Percentiles rank a stretch among this genome's conserved stretches.
These are phyloP conservation scores for Plasmodium blacklocki DNA, from an alignment of 169 alveolate genomes.

Conservation along the genomic window DNA sequence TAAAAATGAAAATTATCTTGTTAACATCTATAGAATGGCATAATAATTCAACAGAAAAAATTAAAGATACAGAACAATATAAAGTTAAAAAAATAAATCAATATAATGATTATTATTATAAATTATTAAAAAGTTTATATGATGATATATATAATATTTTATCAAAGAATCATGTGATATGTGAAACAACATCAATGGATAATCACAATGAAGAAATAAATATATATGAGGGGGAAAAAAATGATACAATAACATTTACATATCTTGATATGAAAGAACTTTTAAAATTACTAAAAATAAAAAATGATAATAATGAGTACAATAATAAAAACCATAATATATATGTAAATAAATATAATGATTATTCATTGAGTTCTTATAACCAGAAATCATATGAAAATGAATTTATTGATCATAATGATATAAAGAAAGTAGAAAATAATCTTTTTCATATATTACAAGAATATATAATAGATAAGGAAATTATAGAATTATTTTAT, in stretches of 20 bases:
- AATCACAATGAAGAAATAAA: background rate
- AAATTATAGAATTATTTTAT: constrained; percentile 47
- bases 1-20: constrained; percentile 75
- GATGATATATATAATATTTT: constrained; percentile 36
- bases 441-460: constrained; percentile 7
- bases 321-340: background rate
- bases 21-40: constrained; percentile 48
- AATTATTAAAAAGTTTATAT: constrained; percentile 28
- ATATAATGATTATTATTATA: constrained; percentile 36
- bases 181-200: background rate
- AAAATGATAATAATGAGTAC: constrained; percentile 6
- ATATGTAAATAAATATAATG: too few relatives aligned
- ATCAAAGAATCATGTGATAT: background rate
- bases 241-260: constrained; percentile 6
- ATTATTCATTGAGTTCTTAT: too few relatives aligned
- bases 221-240: constrained; percentile 2
- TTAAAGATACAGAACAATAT: background rate
- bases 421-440: constrained; percentile 4
- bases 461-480: constrained; percentile 22
- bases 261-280: constrained; percentile 65
- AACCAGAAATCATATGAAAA: too few relatives aligned
- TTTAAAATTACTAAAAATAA: constrained; percentile 36
- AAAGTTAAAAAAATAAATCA: background rate
- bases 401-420: too few relatives aligned
- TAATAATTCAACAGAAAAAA: background rate